Base-by-base conservation (phyloP, 2,329 filamentous ascomycete genomes). In the Cordyceps sp. region DNA sequence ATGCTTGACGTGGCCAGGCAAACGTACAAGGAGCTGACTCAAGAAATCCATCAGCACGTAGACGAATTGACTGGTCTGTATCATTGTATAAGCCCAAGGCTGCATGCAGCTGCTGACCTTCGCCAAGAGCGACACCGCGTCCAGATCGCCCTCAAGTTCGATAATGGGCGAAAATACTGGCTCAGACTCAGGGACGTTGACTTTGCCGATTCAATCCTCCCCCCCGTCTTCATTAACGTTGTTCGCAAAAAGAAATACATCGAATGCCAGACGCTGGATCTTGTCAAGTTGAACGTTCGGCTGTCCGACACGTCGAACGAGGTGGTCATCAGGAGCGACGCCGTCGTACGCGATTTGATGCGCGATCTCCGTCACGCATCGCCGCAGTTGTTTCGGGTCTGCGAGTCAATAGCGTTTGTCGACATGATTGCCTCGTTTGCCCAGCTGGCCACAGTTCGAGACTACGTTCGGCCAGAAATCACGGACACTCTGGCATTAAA, bases 1-100 rank as follows among this genome's bases (percentile, higher is more conserved):
- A 68, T 94, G 35, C 69, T 96, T 4, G 88, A 94, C 53, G 80
- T 94, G 24, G 82, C 84, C 22, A 71, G 86, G 5, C 78, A 85
- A 45, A 84, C 83, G 0, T 94, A 90, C 55, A 92, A 90, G 44
- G 88, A 96, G 49, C 73, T 79, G 2, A 90, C 77, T 5, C 70
- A 78, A 30, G 83, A 93, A 50, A 71, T 83, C 4, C 69, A 78
- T 41, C 64, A 78, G 32, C 71, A 88, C 48, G 64, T 88, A 3
- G 64, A 70, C 16, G 65, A 73, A 13, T 53, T 94, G 10, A 70
- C 70, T 38, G 62, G 82, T 79, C 52, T 34, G 58, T 39, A 5
- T 13, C 16, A 15, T 25, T 8, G 3, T 7, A 8, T 14, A 5
- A 10, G 15, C 3, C 19, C n/a, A n/a, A n/a, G 22, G 14, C 5